These are phyloP conservation scores for Luffa aegyptiaca DNA, from an alignment of 306 rosid species.

Conservation along the genomic window DNA sequence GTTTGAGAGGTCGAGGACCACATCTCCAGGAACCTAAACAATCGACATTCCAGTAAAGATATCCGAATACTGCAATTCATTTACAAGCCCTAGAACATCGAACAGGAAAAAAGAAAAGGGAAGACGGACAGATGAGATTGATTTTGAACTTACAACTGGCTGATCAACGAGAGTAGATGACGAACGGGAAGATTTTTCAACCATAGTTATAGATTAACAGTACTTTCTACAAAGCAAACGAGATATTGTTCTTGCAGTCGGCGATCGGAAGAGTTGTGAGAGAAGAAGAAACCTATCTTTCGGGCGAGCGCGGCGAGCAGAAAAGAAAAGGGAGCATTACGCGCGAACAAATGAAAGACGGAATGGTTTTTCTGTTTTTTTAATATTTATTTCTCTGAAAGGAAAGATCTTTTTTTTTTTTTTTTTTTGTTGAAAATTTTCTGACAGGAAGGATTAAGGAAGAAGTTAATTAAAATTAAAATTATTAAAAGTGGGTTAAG, in stretches of 20 bases:
- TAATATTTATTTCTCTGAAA: too few relatives aligned
- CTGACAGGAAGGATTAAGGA: too few relatives aligned
- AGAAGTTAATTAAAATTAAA: too few relatives aligned
- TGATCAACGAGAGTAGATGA: constrained; percentile 34
- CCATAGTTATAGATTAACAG: constrained; percentile 20
- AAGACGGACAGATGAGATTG: neutral
- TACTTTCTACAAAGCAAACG: neutral
- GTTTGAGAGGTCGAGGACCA: constrained; percentile 66
- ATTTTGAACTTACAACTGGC: constrained; percentile 35
- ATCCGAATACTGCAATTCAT: neutral
- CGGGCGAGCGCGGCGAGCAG: neutral
- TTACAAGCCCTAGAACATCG: neutral
- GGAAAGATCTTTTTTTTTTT: too few relatives aligned
- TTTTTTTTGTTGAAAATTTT: too few relatives aligned
- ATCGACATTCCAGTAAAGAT: neutral
- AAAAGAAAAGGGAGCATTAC: neutral
- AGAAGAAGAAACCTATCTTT: neutral
- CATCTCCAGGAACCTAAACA: constrained; percentile 77
- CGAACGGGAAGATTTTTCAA: constrained; percentile 22
- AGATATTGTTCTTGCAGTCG: too few relatives aligned
- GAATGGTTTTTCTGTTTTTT: neutral
- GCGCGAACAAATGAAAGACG: neutral
- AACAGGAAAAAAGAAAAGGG: neutral
- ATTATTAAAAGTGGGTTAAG: too few relatives aligned
- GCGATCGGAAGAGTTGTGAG: neutral